Base-by-base conservation (phyloP, 2,329 filamentous ascomycete genomes). In the Trichoderma hamatum region DNA sequence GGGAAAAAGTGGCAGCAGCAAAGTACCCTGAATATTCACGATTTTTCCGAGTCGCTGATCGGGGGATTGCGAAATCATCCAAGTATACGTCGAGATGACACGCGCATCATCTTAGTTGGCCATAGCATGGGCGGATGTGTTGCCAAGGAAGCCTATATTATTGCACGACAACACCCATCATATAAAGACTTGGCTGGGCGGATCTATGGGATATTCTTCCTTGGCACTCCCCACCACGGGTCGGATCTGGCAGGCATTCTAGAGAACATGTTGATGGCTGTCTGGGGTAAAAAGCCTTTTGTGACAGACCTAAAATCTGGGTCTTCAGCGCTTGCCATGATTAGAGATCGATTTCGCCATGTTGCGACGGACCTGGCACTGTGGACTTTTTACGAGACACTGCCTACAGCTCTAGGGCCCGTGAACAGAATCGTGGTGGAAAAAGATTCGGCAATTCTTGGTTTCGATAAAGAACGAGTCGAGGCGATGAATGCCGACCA, bases 101-200 rank as follows among this genome's bases (percentile, higher is more conserved):
- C 68, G 3, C 19, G 34, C 9, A 56, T 70, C 26, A 56, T 70
- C 10, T 36, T 70, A 19, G 55, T 70, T 9, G 63, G 68, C 14
- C 68, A 70, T 43, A 70, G 68, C 24, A 70, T 70, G 68, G 68
- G 68, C 34, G 68, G 68, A 3, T 62, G 54, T 36, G 56, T 70
- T 28, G 64, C 64, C 7, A 70, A 70, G 34, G 66, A 70, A 19
- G 49, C 64, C 11, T 70, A 63, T 36, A 62, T 70, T 21, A 36
- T 70, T 2, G 68, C 58, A 24, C 56, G 59, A 24, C 55, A 70
- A 14, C 63, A 70, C 4, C 56, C 68, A 14, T 39, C 63, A 11
- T 67, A 49, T 28, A 26, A 61, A 30, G 34, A 67, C 7, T 39
- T 70, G n/a, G 68, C 68, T n/a, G 21, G 54, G 21, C 56, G 68